These are phyloP conservation scores for Hanseniaspora uvarum DNA, from an alignment of 1,139 yeast species.

Conservation along the genomic window DNA sequence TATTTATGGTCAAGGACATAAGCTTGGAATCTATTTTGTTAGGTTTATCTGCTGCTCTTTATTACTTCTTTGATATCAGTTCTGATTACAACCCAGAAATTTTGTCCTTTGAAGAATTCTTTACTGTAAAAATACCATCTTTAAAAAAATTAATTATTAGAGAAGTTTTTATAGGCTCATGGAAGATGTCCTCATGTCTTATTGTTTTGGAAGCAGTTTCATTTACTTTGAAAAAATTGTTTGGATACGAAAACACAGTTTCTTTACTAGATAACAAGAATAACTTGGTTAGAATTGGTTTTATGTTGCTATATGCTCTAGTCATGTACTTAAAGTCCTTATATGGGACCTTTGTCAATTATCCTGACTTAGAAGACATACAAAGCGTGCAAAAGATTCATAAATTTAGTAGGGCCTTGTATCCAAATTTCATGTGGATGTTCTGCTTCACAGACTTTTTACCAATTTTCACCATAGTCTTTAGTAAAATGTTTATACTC, in stretches of 20 bases:
- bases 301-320: background rate
- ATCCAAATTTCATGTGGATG: slow-evolving; percentile 6
- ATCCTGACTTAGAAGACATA: background rate
- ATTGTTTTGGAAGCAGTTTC: background rate
- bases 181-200: background rate
- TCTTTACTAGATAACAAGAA: background rate
- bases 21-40: background rate
- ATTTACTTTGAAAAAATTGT: background rate
- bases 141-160: background rate
- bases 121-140: background rate
- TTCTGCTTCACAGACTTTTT: background rate
- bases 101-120: background rate
- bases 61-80: background rate
- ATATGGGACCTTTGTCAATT: background rate
- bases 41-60: background rate
- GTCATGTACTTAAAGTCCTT: background rate
- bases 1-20: background rate
- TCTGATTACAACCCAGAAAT: background rate
- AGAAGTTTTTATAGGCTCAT: background rate
- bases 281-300: background rate
- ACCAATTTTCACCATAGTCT: background rate
- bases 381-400: background rate
- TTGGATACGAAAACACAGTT: background rate
- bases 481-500: background rate
- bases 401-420: background rate